Evolutionary conservation across 148 eudicot species (phyloP), one percentile per base, ranked within the genome.

Genomic region (Tetragonia tetragonoides): DNA sequence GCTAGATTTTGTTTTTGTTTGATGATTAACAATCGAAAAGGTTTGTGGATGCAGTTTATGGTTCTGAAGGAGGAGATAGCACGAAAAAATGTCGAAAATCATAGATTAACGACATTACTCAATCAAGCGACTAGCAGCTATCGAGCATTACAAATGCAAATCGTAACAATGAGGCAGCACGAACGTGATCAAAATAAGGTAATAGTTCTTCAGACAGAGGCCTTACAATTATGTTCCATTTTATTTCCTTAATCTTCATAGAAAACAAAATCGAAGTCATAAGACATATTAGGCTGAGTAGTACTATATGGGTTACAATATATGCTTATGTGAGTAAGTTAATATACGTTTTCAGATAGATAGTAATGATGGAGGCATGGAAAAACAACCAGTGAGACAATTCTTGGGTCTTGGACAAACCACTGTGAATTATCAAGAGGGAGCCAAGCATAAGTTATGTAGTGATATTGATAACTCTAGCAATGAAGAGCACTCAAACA

Each of bases 1-100:
- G 42, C 21, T 1, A 56, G 42, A 20, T 21, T 17, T 10, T 42
- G 10, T 7, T 39, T 61, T 39, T 74, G 18, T 28, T 68, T 46
- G 4, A 3, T 3, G 3, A 40, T 4, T 7, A 77, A 77, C 56
- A 34, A 42, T 40, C 5, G 20, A 24, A 41, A 2, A 38, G 62
- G 37, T 59, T 37, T 75, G 38, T 76, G 78, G 81, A n/a, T 79
- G 82, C 78, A 88, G 91, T 60, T 83, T 10, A 71, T 23, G 12
- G 64, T 68, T 57, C 69, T 88, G 51, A 83, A 71, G 72, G 79
- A 83, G 63, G 84, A 88, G 73, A 41, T 88, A n/a, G 81, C 80
- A 9, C 67, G 75, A 66, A 80, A 74, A 72, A 81, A 47, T 44
- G 46, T 56, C 21, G 91, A 86, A 63, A 88, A 88, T 74, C 82